Percentiles rank a stretch among this genome's conserved stretches.
These are phyloP conservation scores for Leccinum insolens DNA, from an alignment of 1,284 basidiomycete species.

Conservation along the genomic window DNA sequence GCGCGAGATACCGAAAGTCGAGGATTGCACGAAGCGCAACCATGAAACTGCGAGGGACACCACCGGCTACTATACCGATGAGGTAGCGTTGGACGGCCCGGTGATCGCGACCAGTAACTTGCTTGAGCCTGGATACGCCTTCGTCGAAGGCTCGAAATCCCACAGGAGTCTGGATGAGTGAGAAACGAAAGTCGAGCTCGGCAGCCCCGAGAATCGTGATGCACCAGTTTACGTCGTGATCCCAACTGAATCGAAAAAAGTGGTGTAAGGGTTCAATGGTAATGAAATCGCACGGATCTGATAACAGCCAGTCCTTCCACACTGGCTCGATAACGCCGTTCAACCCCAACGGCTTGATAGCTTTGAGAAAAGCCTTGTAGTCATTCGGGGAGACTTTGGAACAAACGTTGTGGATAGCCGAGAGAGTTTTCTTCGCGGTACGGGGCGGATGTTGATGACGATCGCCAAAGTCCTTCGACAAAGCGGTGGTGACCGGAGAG, in stretches of 20 bases:
- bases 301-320: slow-evolving; percentile 14
- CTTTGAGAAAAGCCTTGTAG: slow-evolving; percentile 7
- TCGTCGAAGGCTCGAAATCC: slow-evolving; percentile 4
- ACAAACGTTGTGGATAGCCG: not conserved
- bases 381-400: not conserved
- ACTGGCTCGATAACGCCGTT: slow-evolving; percentile 15
- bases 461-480: slow-evolving; percentile 8
- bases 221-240: slow-evolving; percentile 14
- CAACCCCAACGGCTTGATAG: not conserved
- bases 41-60: slow-evolving; percentile 6
- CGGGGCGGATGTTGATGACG: not conserved
- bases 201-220: slow-evolving; percentile 3
- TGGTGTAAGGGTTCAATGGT: slow-evolving; percentile 5
- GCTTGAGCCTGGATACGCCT: slow-evolving; percentile 10
- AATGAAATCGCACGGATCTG: slow-evolving; percentile 9
- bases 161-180: slow-evolving; percentile 6
- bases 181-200: slow-evolving; percentile 12
- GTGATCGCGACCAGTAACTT: slow-evolving; percentile 1
- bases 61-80: slow-evolving; percentile 1
- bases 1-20: slow-evolving; percentile 8
- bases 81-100: slow-evolving; percentile 4
- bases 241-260: slow-evolving; percentile 3
- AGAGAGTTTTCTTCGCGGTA: slow-evolving; percentile 4
- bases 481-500: slow-evolving; percentile 3
- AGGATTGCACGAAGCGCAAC: not conserved